These are phyloP conservation scores for Ceratocystis diversiconidia DNA, from an alignment of 2,329 filamentous ascomycete species.

Conservation along the genomic window DNA sequence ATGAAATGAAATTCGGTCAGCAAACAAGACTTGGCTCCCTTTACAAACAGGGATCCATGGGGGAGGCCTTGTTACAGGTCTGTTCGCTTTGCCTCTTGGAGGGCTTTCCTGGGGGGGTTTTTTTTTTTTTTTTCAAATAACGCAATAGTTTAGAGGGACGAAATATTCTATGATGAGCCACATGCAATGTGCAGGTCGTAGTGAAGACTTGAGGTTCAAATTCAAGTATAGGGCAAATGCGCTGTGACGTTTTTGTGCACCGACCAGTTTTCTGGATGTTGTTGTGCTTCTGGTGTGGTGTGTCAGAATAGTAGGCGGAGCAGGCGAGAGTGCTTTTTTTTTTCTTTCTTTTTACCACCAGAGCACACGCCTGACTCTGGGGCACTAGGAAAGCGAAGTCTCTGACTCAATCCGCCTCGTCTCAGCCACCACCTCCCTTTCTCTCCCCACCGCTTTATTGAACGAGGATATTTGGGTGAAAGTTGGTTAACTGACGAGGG, in stretches of 20 bases:
- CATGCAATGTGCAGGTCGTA: no score
- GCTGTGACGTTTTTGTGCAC: not conserved
- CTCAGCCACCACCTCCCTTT: not conserved
- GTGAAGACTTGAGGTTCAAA: no score
- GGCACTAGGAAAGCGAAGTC: not conserved
- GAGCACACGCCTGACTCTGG: not conserved
- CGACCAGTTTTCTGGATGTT: not conserved
- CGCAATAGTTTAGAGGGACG: not conserved
- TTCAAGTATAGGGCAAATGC: not conserved
- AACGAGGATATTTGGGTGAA: constrained; percentile 4
- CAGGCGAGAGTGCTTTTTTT: not conserved
- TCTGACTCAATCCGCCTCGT: not conserved
- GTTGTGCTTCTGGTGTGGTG: not conserved
- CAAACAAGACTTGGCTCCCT: constrained; percentile 14
- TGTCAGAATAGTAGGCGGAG: not conserved
- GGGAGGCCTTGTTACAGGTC: not conserved
- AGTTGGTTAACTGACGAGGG: not conserved
- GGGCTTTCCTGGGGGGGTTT: not conserved
- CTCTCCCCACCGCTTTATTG: not conserved
- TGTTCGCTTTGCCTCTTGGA: constrained; percentile 1
- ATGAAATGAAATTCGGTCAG: constrained; percentile 18
- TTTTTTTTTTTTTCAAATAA: not conserved
- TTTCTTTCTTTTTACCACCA: not conserved
- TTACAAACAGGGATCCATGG: constrained; percentile 13
- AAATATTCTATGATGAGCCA: no score